Conservation (phyloP, 2,329 filamentous ascomycete species). For the Lecanosticta acicola region DNA sequence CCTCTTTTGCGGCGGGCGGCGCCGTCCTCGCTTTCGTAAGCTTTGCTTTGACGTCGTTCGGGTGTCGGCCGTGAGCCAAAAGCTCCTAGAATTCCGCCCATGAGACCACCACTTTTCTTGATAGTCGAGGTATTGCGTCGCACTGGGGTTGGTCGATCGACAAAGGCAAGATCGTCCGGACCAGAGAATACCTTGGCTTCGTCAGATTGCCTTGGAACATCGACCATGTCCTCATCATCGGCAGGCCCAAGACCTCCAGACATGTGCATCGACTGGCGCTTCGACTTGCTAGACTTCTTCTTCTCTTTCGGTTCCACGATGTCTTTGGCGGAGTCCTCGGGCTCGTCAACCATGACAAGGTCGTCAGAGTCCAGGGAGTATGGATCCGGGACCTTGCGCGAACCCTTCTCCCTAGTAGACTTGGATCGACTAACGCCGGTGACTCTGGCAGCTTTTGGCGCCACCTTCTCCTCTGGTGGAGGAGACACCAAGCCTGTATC, state of each 20-base stretch:
- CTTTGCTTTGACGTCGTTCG: conserved; percentile 28
- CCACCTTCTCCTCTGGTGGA: conserved; percentile 55
- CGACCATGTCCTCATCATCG: conserved; percentile 39
- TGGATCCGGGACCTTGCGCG: conserved; percentile 50
- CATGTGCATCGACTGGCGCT: conserved; percentile 36
- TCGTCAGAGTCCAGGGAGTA: conserved; percentile 58
- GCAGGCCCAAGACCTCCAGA: conserved; percentile 35
- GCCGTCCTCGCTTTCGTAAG: conserved; percentile 33
- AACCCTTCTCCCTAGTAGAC: conserved; percentile 46
- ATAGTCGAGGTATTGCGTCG: conserved; percentile 58
- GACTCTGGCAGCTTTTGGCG: conserved; percentile 72
- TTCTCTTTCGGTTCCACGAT: conserved; percentile 26
- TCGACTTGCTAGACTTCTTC: conserved; percentile 38
- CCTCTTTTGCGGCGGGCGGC: conserved; percentile 29
- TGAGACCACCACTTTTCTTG: conserved; percentile 50
- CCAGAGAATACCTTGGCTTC: conserved; percentile 42
- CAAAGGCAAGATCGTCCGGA: conserved; percentile 48
- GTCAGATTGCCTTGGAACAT: conserved; percentile 36
- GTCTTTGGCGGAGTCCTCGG: conserved; percentile 36
- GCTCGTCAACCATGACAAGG: conserved; percentile 50
- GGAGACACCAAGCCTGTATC: conserved; percentile 64
- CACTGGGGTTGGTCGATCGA: conserved; percentile 48
- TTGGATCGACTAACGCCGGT: conserved; percentile 53
- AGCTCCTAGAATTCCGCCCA: conserved; percentile 51
- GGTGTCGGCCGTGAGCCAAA: conserved; percentile 27